Evolutionary conservation across 441 rosid genomes (phyloP).

Genomic region (Croton laevigatus): DNA sequence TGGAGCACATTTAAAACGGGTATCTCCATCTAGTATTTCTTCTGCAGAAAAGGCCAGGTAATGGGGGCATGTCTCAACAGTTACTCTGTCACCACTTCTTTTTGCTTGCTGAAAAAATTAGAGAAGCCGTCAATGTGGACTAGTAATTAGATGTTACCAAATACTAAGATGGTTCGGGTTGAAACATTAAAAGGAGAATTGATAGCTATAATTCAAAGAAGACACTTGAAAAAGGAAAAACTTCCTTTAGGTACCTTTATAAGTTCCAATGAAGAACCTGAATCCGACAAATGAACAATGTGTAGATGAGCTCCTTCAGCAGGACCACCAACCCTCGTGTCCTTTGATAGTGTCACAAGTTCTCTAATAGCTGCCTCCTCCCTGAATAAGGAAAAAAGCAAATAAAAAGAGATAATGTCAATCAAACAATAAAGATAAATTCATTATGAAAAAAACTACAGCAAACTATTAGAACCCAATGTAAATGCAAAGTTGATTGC

Average conservation of each 20-base stretch:
- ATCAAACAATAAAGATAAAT: neutral
- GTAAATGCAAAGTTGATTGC: neutral
- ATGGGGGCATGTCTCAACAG: slow-evolving; percentile 94
- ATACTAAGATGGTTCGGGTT: neutral
- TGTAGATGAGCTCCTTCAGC: slow-evolving; percentile 97
- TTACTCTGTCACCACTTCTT: slow-evolving; percentile 69
- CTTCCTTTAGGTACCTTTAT: slow-evolving; percentile 48
- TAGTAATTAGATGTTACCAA: neutral
- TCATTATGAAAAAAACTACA: neutral
- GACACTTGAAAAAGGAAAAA: neutral
- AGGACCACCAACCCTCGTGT: slow-evolving; percentile 68
- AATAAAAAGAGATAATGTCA: slow-evolving; percentile 6
- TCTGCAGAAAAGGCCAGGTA: slow-evolving; percentile 93
- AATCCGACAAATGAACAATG: slow-evolving; percentile 88
- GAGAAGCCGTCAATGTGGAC: neutral
- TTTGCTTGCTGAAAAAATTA: slow-evolving; percentile 71
- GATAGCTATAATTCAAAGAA: slow-evolving; percentile 2
- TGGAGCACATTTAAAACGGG: slow-evolving; percentile 94
- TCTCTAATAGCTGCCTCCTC: slow-evolving; percentile 87
- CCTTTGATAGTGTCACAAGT: slow-evolving; percentile 60
- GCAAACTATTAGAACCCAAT: neutral
- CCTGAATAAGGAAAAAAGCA: slow-evolving; percentile 39
- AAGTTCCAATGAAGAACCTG: slow-evolving; percentile 70
- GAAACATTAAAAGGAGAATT: neutral
- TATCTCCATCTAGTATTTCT: slow-evolving; percentile 86